Conservation (phyloP, 352 stramenopile genomes). For the Phytophthora megakarya region DNA sequence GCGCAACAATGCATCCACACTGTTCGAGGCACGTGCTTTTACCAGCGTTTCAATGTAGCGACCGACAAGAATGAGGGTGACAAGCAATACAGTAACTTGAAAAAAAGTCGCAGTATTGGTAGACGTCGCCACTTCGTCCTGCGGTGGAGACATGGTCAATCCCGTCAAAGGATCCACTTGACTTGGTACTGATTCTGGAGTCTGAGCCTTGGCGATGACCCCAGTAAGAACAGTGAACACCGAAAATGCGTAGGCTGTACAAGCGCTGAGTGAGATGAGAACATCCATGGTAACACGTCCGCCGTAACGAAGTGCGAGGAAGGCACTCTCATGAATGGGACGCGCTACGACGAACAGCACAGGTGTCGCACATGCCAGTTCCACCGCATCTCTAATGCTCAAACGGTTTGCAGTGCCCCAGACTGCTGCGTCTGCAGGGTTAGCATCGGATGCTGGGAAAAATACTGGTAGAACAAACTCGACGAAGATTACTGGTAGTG, state of each 20-base stretch:
- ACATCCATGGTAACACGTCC: conserved; percentile 79
- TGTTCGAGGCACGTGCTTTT: conserved; percentile 72
- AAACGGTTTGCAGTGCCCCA: conserved; percentile 35
- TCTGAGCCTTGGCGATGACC: conserved; percentile 6
- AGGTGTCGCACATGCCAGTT: conserved; percentile 68
- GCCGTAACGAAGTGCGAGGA: conserved; percentile 58
- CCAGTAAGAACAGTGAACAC: conserved; percentile 39
- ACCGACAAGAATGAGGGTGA: conserved; percentile 75
- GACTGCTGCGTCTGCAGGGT: conserved; percentile 33
- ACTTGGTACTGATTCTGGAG: background rate
- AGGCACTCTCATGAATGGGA: conserved; percentile 79
- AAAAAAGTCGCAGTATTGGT: conserved; percentile 69
- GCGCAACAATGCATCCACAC: conserved; percentile 63
- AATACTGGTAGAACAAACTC: conserved; percentile 61
- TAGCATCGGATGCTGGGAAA: conserved; percentile 17
- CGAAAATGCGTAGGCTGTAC: conserved; percentile 71
- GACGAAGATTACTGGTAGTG: conserved; percentile 57
- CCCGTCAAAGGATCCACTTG: conserved; percentile 15
- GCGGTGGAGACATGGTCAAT: background rate
- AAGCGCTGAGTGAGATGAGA: conserved; percentile 76
- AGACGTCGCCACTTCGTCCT: conserved; percentile 16
- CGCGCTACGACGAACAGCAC: conserved; percentile 61
- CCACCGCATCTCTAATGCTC: conserved; percentile 57
- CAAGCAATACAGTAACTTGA: conserved; percentile 66
- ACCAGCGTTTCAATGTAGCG: conserved; percentile 79